A percentile compares a stretch with the other conserved stretches of the same genome.
Conservation (phyloP, 345 rosid species). For the Hirschfeldia incana region DNA sequence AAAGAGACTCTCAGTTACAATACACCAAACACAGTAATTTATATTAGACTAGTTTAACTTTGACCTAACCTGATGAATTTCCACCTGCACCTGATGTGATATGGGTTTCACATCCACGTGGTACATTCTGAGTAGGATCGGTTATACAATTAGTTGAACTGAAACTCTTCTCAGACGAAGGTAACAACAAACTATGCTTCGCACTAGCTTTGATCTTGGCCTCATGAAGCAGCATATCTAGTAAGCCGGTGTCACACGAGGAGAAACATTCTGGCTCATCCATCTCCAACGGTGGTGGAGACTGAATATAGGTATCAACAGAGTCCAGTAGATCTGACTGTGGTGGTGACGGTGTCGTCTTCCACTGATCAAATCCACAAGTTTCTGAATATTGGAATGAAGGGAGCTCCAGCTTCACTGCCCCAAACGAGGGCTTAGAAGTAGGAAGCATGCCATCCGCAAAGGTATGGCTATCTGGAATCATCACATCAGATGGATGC, state of each 20-base stretch:
- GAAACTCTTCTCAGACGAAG: conserved; percentile 63
- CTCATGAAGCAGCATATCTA: conserved; percentile 88
- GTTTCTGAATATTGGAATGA: conserved; percentile 98
- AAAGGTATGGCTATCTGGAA: conserved; percentile 78
- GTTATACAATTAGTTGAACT: conserved; percentile 39
- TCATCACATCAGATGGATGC: conserved; percentile 52
- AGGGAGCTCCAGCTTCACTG: conserved; percentile 99
- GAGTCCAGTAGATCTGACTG: conserved; percentile 61
- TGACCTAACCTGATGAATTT: conserved; percentile 65
- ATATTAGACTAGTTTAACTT: not conserved
- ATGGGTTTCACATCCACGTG: conserved; percentile 22
- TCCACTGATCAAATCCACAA: conserved; percentile 71
- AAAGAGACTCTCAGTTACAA: not conserved
- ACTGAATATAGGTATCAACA: conserved; percentile 76
- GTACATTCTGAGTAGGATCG: not conserved
- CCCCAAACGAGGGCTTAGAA: conserved; percentile 74
- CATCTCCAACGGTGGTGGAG: conserved; percentile 63
- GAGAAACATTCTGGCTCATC: conserved; percentile 59
- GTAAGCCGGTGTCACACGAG: conserved; percentile 77
- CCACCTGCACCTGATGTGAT: conserved; percentile 65
- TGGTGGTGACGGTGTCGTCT: conserved; percentile 56
- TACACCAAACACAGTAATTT: conserved; percentile 9
- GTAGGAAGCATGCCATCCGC: conserved; percentile 83
- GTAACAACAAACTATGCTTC: conserved; percentile 57
- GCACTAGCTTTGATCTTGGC: conserved; percentile 67